Evolutionary conservation across 2,329 filamentous ascomycete species (phyloP).

Genomic region (Lasiodiplodia hormozganensis): DNA sequence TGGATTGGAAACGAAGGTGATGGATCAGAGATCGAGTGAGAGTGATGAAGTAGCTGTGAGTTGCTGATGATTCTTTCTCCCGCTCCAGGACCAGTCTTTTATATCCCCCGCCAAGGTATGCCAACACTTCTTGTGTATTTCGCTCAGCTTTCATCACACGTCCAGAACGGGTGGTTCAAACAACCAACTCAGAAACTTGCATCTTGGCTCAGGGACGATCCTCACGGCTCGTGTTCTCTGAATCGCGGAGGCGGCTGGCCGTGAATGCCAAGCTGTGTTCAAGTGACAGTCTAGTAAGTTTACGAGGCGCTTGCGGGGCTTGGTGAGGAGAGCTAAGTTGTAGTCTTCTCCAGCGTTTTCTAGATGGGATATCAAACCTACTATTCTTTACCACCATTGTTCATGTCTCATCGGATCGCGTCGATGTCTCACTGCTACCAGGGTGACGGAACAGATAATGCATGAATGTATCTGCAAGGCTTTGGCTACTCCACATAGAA

Average conservation of each 20-base stretch:
- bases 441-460: too few relatives aligned
- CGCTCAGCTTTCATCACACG: neutral
- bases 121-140: neutral
- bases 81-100: neutral
- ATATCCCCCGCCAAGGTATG: neutral
- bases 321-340: too few relatives aligned
- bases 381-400: too few relatives aligned
- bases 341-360: too few relatives aligned
- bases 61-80: neutral
- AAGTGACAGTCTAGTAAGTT: neutral
- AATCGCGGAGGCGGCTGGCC: neutral
- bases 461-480: too few relatives aligned
- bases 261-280: neutral
- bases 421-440: too few relatives aligned
- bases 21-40: neutral
- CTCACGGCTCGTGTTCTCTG: neutral
- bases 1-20: neutral
- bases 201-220: neutral
- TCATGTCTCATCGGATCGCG: too few relatives aligned
- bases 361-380: too few relatives aligned
- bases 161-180: neutral
- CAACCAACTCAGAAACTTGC: neutral
- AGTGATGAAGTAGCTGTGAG: constrained; percentile 1
- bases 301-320: too few relatives aligned
- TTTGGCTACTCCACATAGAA: too few relatives aligned